Percentiles rank a stretch among this genome's conserved stretches.
phyloP scores from a whole-genome alignment of 768 basidiomycete genomes.

The Lentinula lateritia region DNA sequence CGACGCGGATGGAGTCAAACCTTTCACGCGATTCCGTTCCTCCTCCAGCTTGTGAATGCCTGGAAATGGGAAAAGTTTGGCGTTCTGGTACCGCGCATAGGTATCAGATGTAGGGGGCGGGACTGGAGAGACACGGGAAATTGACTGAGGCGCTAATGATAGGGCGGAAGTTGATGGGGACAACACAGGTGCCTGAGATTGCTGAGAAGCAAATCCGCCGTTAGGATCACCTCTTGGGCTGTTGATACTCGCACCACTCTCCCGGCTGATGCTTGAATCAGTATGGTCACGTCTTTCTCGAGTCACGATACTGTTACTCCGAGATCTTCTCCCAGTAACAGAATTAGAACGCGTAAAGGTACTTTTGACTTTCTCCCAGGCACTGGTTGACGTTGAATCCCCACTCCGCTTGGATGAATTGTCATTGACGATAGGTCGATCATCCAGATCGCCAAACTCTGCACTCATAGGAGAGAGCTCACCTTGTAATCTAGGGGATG shows the following conservation, averaged over 20 bases:
- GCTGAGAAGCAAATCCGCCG: conserved; percentile 28
- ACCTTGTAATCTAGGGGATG: conserved; percentile 56
- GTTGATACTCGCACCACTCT: conserved; percentile 68
- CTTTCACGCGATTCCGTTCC: conserved; percentile 20
- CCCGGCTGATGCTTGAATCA: conserved; percentile 68
- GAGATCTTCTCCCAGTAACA: conserved; percentile 66
- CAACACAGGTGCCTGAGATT: conserved; percentile 37
- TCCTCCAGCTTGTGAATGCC: conserved; percentile 78
- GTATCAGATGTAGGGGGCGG: conserved; percentile 70
- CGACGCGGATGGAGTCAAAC: conserved; percentile 28
- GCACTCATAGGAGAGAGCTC: conserved; percentile 52
- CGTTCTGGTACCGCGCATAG: conserved; percentile 64
- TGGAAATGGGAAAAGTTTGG: conserved; percentile 88
- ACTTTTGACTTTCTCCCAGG: conserved; percentile 72
- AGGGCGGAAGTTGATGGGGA: conserved; percentile 63
- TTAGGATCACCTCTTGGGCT: conserved; percentile 56
- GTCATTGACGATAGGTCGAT: conserved; percentile 33
- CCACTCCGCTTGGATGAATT: conserved; percentile 49
- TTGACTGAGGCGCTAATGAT: conserved; percentile 52
- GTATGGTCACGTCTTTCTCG: conserved; percentile 65
- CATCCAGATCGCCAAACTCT: conserved; percentile 50
- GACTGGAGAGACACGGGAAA: conserved; percentile 68
- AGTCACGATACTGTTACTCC: conserved; percentile 68
- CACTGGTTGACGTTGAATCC: conserved; percentile 48
- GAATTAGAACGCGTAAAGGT: conserved; percentile 64